A percentile compares a stretch with the other conserved stretches of the same genome.
phyloP scores from a whole-genome alignment of 2,329 filamentous ascomycete species.

The Talaromyces sp. region DNA sequence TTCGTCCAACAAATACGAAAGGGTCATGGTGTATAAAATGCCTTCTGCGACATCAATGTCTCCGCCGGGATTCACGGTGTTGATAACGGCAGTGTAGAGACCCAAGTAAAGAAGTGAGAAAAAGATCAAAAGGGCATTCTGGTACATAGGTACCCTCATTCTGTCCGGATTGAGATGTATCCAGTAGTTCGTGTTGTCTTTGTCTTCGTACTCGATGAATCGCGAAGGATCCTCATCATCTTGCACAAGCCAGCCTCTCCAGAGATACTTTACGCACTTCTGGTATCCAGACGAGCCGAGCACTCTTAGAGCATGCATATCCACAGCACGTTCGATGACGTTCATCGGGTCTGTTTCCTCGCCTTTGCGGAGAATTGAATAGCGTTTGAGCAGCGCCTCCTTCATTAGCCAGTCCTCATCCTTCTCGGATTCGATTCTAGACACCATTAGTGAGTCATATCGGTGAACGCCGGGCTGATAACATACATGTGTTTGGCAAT shows the following conservation, averaged over 20 bases:
- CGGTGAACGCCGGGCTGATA: background rate
- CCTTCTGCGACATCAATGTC: constrained; percentile 80
- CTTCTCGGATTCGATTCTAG: constrained; percentile 77
- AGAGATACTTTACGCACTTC: constrained; percentile 87
- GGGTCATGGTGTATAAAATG: constrained; percentile 82
- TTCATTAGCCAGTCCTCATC: constrained; percentile 74
- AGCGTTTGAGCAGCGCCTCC: constrained; percentile 77
- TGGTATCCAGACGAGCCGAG: constrained; percentile 94
- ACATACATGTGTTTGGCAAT: constrained; percentile 69
- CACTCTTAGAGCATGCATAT: constrained; percentile 80
- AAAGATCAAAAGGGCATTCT: constrained; percentile 82
- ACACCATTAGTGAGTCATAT: constrained; percentile 6
- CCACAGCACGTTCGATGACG: constrained; percentile 87
- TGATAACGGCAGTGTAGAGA: constrained; percentile 86
- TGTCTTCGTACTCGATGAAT: constrained; percentile 82
- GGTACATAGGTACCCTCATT: constrained; percentile 87
- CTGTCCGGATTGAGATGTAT: constrained; percentile 87
- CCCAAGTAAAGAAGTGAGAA: constrained; percentile 77
- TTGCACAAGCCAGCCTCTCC: constrained; percentile 95
- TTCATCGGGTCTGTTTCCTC: constrained; percentile 72
- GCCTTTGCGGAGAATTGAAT: constrained; percentile 71
- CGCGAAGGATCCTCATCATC: constrained; percentile 84
- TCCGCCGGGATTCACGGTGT: constrained; percentile 81
- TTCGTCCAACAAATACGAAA: constrained; percentile 88
- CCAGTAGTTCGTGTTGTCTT: constrained; percentile 71